These are phyloP conservation scores for Parathielavia appendiculata DNA, from an alignment of 495 filamentous ascomycete genomes.

Conservation along the genomic window DNA sequence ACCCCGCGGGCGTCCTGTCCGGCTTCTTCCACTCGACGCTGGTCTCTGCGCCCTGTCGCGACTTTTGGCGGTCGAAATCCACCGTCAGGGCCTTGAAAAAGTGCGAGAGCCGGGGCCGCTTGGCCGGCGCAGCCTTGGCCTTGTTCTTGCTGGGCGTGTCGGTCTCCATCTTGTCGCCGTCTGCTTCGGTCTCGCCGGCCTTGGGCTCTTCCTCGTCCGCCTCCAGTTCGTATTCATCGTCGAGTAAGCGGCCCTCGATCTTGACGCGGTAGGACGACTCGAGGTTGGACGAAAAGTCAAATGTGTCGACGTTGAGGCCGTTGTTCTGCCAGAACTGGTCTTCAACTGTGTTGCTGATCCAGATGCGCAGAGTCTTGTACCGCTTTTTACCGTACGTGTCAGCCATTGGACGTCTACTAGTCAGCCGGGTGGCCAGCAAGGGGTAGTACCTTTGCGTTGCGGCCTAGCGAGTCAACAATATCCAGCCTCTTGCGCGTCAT, in stretches of 20 bases:
- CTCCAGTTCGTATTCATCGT: slow-evolving; percentile 59
- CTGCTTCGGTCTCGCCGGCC: slow-evolving; percentile 37
- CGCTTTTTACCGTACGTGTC: slow-evolving; percentile 41
- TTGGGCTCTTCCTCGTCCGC: slow-evolving; percentile 54
- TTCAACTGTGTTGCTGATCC: slow-evolving; percentile 93
- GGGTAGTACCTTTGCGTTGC: slow-evolving; percentile 60
- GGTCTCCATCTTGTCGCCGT: slow-evolving; percentile 59
- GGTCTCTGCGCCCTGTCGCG: slow-evolving; percentile 52
- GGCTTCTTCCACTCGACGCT: slow-evolving; percentile 70
- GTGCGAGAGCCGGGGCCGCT: slow-evolving; percentile 68
- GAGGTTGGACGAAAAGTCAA: slow-evolving; percentile 65
- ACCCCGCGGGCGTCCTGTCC: slow-evolving; percentile 48
- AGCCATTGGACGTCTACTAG: neutral
- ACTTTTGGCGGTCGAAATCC: slow-evolving; percentile 66
- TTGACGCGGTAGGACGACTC: slow-evolving; percentile 79
- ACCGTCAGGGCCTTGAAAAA: slow-evolving; percentile 91
- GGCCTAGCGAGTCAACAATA: slow-evolving; percentile 75
- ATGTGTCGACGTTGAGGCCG: slow-evolving; percentile 58
- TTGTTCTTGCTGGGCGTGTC: slow-evolving; percentile 55
- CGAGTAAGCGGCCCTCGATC: slow-evolving; percentile 86
- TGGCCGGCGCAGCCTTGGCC: slow-evolving; percentile 35
- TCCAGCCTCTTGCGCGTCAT: slow-evolving; percentile 93
- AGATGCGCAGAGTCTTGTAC: slow-evolving; percentile 81
- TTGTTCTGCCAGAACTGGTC: slow-evolving; percentile 87
- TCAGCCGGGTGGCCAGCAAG: too few relatives aligned